Evolutionary conservation across 306 rosid genomes (phyloP).

Genomic region (Acacia melanoxylon): DNA sequence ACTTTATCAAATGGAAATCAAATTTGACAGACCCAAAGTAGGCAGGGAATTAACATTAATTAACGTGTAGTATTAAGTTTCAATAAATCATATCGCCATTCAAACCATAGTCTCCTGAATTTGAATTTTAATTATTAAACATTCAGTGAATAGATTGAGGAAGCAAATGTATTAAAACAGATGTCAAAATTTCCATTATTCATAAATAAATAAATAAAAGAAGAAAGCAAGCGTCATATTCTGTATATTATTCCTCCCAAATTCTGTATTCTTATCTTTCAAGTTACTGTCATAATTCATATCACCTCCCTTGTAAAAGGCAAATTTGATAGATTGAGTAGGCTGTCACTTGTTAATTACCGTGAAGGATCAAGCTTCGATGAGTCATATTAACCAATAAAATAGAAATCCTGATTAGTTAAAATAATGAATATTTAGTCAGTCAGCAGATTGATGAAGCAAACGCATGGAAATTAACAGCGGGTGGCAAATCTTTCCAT

Average conservation of each 20-base stretch:
- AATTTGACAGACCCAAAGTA: background rate
- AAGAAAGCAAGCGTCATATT: slow-evolving; percentile 24
- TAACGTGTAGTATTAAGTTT: background rate
- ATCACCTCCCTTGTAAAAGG: background rate
- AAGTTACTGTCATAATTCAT: background rate
- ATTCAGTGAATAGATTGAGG: slow-evolving; percentile 37
- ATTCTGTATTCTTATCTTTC: background rate
- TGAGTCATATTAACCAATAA: slow-evolving; percentile 16
- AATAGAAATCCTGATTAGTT: slow-evolving; percentile 1
- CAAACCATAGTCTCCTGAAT: slow-evolving; percentile 18
- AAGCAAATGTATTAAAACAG: background rate
- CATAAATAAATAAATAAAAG: background rate
- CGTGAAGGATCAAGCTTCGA: background rate
- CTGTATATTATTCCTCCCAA: background rate
- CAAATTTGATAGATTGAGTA: background rate
- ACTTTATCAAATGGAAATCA: background rate
- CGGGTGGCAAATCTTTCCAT: slow-evolving; percentile 25
- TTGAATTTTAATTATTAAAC: background rate
- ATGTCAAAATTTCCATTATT: background rate
- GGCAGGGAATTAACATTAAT: background rate
- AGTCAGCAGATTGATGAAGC: slow-evolving; percentile 34
- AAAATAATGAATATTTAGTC: background rate
- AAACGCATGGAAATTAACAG: slow-evolving; percentile 22
- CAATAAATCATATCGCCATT: slow-evolving; percentile 21
- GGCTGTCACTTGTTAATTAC: background rate